Conservation (phyloP, 139 green algal species). For the Haematococcus sp. region DNA sequence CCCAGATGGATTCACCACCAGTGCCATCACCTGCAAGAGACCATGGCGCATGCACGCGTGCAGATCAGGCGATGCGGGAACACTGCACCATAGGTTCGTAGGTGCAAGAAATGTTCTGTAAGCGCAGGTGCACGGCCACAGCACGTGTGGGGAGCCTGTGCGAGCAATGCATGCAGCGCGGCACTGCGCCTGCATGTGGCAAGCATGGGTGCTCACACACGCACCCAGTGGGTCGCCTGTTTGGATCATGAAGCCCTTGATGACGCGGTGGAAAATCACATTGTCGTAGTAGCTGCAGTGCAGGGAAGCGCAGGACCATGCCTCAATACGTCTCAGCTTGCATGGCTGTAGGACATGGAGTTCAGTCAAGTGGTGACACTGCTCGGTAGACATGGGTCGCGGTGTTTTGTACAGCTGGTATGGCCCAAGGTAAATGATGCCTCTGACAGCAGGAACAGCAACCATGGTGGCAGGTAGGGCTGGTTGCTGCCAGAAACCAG, state of each 20-base stretch:
- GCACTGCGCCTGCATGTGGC: too few species aligned
- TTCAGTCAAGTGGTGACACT: neutral
- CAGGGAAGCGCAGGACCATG: slow-evolving; percentile 28
- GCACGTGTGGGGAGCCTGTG: too few species aligned
- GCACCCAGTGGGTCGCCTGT: slow-evolving; percentile 33
- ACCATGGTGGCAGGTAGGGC: too few species aligned
- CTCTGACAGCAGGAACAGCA: too few species aligned
- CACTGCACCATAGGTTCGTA: neutral
- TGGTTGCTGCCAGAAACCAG: too few species aligned
- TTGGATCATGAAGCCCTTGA: slow-evolving; percentile 99
- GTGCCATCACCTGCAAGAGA: slow-evolving; percentile 92
- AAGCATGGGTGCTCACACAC: too few species aligned
- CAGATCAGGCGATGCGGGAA: neutral
- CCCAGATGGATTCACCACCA: slow-evolving; percentile 96
- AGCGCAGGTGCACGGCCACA: neutral
- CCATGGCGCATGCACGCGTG: neutral
- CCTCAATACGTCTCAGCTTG: neutral
- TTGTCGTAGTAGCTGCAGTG: slow-evolving; percentile 41
- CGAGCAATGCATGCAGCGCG: too few species aligned
- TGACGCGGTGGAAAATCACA: slow-evolving; percentile 82
- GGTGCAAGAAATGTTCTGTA: neutral
- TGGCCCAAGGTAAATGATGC: too few species aligned
- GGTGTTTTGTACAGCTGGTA: too few species aligned
- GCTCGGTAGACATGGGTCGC: neutral
- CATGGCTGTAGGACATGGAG: too few species aligned